phyloP scores from a whole-genome alignment of 208 protist species.

The Novymonas esmeraldas region DNA sequence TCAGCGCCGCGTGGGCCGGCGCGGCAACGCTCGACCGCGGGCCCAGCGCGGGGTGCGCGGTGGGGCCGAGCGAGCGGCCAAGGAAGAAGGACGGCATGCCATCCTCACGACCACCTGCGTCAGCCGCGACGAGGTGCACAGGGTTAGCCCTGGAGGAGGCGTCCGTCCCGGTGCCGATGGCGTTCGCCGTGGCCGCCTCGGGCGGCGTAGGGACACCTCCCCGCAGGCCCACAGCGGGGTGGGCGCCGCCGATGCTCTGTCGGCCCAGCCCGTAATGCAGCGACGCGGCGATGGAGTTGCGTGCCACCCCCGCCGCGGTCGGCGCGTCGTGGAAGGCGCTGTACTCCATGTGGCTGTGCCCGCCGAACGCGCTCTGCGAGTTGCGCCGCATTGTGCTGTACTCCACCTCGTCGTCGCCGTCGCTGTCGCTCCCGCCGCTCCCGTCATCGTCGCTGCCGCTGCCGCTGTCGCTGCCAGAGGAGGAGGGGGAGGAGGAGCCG shows the following conservation, averaged over 20 bases:
- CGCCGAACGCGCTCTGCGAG: constrained; percentile 7
- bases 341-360: constrained; percentile 24
- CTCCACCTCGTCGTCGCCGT: constrained; percentile 22
- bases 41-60: neutral
- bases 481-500: constrained; percentile 3
- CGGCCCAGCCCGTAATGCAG: neutral
- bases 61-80: neutral
- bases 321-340: constrained; percentile 20
- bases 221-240: neutral
- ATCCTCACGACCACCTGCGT: neutral
- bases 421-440: neutral
- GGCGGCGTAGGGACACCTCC: neutral
- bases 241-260: neutral
- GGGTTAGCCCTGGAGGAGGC: too few species aligned
- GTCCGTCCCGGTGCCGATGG: neutral
- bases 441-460: constrained; percentile 5
- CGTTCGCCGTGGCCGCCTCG: too few species aligned
- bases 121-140: neutral
- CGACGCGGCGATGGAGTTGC: neutral
- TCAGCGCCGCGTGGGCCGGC: neutral
- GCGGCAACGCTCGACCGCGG: constrained; percentile 3
- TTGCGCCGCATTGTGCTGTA: constrained; percentile 26
- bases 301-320: neutral
- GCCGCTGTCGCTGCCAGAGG: constrained; percentile 7
- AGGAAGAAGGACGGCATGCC: constrained; percentile 10